Percentiles rank a stretch among this genome's conserved stretches.
Evolutionary conservation across 768 basidiomycete genomes (phyloP).

Genomic region (Candolleomyces efflorescens): DNA sequence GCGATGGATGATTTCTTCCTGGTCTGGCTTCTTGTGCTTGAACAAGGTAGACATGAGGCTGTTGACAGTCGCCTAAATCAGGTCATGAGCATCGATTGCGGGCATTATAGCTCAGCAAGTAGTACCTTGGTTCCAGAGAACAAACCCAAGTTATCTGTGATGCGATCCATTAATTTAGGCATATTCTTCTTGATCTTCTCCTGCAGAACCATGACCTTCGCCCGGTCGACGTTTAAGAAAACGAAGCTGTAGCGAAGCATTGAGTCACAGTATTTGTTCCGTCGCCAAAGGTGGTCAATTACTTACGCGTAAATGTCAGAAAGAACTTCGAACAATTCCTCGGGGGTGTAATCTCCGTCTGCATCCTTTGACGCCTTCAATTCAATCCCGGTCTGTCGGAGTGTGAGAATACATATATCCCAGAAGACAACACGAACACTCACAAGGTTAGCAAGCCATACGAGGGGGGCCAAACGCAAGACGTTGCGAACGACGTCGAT

Average conservation of each 20-base stretch:
- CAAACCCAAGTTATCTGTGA: conserved; percentile 45
- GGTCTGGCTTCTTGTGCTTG: conserved; percentile 41
- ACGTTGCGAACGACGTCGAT: conserved; percentile 72
- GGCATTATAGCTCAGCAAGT: not conserved
- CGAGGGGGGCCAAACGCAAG: conserved; percentile 56
- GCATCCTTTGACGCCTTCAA: conserved; percentile 53
- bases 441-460: conserved; percentile 76
- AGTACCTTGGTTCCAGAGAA: conserved; percentile 38
- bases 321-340: conserved; percentile 59
- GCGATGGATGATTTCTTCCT: conserved; percentile 51
- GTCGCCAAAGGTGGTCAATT: not conserved
- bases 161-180: conserved; percentile 47
- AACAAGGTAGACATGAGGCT: conserved; percentile 39
- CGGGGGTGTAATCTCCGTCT: conserved; percentile 58
- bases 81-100: conserved; percentile 7
- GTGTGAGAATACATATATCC: not conserved
- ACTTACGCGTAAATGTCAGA: conserved; percentile 68
- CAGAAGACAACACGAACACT: conserved; percentile 17
- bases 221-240: conserved; percentile 67
- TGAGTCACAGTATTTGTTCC: not conserved
- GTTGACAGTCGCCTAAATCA: conserved; percentile 15
- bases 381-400: conserved; percentile 61
- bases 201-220: conserved; percentile 53
- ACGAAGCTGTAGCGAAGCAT: conserved; percentile 46
- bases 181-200: conserved; percentile 49